These are phyloP conservation scores for Aspergillus pseudonomiae DNA, from an alignment of 2,329 filamentous ascomycete genomes.

Conservation along the genomic window DNA sequence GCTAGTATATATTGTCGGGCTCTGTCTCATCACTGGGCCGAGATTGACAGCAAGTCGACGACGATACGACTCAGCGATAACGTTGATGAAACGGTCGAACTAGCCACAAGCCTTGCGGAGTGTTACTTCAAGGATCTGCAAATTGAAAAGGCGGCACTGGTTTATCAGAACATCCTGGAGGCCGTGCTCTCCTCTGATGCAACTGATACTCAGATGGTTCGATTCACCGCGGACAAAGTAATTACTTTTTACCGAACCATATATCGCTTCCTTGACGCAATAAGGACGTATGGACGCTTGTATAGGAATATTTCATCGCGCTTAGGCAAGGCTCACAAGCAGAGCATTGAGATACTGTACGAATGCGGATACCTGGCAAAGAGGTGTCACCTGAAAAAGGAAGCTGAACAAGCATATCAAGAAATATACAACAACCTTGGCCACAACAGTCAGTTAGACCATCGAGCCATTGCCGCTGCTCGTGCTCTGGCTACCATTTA, in stretches of 20 bases:
- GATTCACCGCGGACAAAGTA: background rate
- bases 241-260: background rate
- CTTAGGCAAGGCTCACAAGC: background rate
- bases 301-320: background rate
- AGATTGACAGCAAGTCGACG: background rate
- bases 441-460: background rate
- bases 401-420: background rate
- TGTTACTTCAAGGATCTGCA: conserved; percentile 8
- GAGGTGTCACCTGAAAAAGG: background rate
- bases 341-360: conserved; percentile 3
- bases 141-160: background rate
- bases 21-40: background rate
- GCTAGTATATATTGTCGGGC: background rate
- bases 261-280: conserved; percentile 1
- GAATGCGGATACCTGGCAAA: background rate
- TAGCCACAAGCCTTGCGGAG: background rate
- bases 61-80: conserved; percentile 2
- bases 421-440: background rate
- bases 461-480: background rate
- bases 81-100: background rate
- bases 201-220: background rate
- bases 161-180: conserved; percentile 2
- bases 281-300: background rate
- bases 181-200: background rate
- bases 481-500: background rate